phyloP scores from a whole-genome alignment of 2,329 filamentous ascomycete genomes.

The Mycosphaerella sp. region DNA sequence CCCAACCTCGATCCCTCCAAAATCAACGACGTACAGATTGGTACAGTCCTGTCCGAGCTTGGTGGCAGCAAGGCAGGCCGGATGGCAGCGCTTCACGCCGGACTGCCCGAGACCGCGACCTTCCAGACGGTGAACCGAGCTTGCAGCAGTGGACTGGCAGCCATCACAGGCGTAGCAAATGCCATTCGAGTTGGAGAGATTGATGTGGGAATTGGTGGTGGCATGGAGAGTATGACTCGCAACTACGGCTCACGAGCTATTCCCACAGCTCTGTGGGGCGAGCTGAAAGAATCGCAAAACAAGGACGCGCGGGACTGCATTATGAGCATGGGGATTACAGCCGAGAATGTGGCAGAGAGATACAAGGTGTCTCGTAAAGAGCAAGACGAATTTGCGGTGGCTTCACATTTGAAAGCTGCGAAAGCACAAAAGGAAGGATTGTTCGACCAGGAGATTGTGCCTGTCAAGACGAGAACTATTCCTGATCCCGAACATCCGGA shows the following conservation, averaged over 20 bases:
- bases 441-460: slow-evolving; percentile 74
- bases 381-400: slow-evolving; percentile 75
- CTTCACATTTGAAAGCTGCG: slow-evolving; percentile 66
- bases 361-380: slow-evolving; percentile 68
- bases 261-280: slow-evolving; percentile 72
- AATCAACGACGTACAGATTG: slow-evolving; percentile 77
- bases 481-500: slow-evolving; percentile 53
- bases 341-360: slow-evolving; percentile 76
- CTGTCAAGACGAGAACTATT: slow-evolving; percentile 64
- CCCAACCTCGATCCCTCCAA: slow-evolving; percentile 63
- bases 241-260: slow-evolving; percentile 86
- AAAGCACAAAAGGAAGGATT: slow-evolving; percentile 60
- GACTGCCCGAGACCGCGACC: slow-evolving; percentile 63
- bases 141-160: slow-evolving; percentile 70
- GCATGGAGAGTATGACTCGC: slow-evolving; percentile 93
- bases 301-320: slow-evolving; percentile 77
- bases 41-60: slow-evolving; percentile 83
- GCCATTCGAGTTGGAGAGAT: slow-evolving; percentile 70
- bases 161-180: slow-evolving; percentile 66
- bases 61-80: slow-evolving; percentile 85
- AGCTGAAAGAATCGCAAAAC: slow-evolving; percentile 55
- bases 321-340: slow-evolving; percentile 89
- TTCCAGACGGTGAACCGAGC: slow-evolving; percentile 87
- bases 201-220: slow-evolving; percentile 69
- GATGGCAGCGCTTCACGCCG: slow-evolving; percentile 82